Conservation (phyloP, 768 basidiomycete species). For the Pulveroboletus sp. region DNA sequence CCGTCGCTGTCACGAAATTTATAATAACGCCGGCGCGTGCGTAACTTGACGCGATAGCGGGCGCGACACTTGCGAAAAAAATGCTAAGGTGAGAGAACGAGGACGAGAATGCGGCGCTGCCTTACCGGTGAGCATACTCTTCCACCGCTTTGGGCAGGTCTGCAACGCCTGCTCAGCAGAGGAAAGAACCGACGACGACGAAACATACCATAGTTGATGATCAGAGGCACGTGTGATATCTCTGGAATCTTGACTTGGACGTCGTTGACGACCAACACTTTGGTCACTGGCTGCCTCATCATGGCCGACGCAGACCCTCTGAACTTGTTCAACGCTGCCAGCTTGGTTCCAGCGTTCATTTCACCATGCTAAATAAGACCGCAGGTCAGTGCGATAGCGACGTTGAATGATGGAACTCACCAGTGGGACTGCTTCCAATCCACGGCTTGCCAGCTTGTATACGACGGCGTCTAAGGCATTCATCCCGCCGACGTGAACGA, state of each 20-base stretch:
- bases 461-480: constrained; percentile 83
- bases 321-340: constrained; percentile 84
- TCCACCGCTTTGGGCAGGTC: constrained; percentile 94
- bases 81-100: constrained; percentile 7
- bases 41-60: constrained; percentile 80
- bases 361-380: constrained; percentile 70
- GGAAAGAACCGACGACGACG: neutral
- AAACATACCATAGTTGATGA: constrained; percentile 86
- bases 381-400: constrained; percentile 9
- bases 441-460: constrained; percentile 82
- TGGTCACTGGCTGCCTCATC: constrained; percentile 63
- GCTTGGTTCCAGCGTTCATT: constrained; percentile 79
- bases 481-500: constrained; percentile 88
- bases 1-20: constrained; percentile 96
- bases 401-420: constrained; percentile 45
- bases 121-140: constrained; percentile 92
- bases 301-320: constrained; percentile 51
- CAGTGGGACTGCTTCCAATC: constrained; percentile 83
- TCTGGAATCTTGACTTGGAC: constrained; percentile 89
- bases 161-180: constrained; percentile 28
- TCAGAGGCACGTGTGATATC: constrained; percentile 83
- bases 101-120: constrained; percentile 7
- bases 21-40: constrained; percentile 88
- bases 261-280: constrained; percentile 89
- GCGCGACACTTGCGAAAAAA: constrained; percentile 65